Base-by-base conservation (phyloP, 2,329 filamentous ascomycete genomes). In the Epichloe typhina region DNA sequence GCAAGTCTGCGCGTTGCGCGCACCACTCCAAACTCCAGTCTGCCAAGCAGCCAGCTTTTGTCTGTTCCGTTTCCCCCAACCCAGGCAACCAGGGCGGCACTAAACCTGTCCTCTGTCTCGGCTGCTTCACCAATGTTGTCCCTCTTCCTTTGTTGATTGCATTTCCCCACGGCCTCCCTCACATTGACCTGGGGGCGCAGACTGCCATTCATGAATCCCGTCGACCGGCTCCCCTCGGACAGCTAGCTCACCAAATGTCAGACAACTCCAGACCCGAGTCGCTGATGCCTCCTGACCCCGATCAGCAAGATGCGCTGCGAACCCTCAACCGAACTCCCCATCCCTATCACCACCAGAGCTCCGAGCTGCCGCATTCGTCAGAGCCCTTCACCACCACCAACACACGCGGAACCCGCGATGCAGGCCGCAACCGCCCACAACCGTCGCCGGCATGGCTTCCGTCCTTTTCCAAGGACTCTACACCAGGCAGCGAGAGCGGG, bases 401-500 rank as follows among this genome's bases (percentile, higher is more conserved):
- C 53, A 46, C 19, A 7, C 26, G 56, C 51, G 53, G 54, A 53
- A 42, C 26, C 54, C 17, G 47, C 33, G 48, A 47, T 19, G 21
- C 52, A 31, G 43, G 55, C 45, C 52, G 55, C 53, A 57, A 54
- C 50, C 50, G 53, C 50, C 55, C 52, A 48, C 55, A 54, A 31
- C 51, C 53, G n/a, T 61, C 63, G 33, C 57, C 58, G 7, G 57
- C 59, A 23, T 49, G 51, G n/a, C 59, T 53, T 46, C 54, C 59
- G n/a, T 57, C 60, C 43, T 67, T 71, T 55, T 65, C 69, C 52
- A 74, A 72, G 55, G 75, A 78, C 48, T 79, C 78, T 4, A 73
- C 76, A 1, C 76, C 81, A 2, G 79, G 79, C 11, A 95, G 88
- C 65, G 90, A 95, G 58, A 95, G 89, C 64, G 91, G 91, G 23